A percentile compares a stretch with the other conserved stretches of the same genome.
These are phyloP conservation scores for Globisporangium splendens DNA, from an alignment of 352 stramenopile genomes.

Conservation along the genomic window DNA sequence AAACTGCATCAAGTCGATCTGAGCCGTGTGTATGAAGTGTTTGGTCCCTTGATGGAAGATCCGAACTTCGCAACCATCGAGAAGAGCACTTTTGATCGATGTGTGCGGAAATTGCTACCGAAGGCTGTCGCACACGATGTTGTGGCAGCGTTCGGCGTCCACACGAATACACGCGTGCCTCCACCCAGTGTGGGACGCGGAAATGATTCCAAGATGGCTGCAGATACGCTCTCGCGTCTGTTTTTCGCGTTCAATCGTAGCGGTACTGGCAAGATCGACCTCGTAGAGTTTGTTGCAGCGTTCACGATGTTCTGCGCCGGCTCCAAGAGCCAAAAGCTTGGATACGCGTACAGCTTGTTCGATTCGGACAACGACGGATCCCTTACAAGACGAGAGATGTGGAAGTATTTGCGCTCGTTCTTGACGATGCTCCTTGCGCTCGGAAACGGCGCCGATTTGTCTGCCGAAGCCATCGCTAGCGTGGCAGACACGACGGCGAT, in stretches of 20 bases:
- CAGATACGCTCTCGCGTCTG: constrained; percentile 63
- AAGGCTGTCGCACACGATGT: constrained; percentile 47
- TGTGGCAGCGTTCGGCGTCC: constrained; percentile 54
- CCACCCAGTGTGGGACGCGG: constrained; percentile 56
- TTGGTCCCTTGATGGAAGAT: constrained; percentile 67
- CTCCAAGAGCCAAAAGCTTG: constrained; percentile 95
- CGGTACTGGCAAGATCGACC: constrained; percentile 80
- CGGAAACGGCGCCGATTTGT: constrained; percentile 85
- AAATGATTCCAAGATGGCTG: constrained; percentile 79
- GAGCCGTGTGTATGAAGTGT: constrained; percentile 62
- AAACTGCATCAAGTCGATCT: constrained; percentile 72
- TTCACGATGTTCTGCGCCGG: constrained; percentile 93
- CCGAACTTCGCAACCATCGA: constrained; percentile 58
- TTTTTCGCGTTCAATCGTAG: constrained; percentile 88
- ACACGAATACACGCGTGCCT: constrained; percentile 50
- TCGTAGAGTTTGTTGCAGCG: constrained; percentile 91
- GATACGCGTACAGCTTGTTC: constrained; percentile 89
- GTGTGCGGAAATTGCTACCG: constrained; percentile 61
- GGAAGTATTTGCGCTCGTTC: constrained; percentile 92
- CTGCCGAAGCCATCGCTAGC: constrained; percentile 74
- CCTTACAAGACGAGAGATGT: constrained; percentile 90
- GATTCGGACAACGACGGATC: constrained; percentile 87
- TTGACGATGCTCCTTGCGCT: constrained; percentile 93
- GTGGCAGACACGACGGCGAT: constrained; percentile 80
- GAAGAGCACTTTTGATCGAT: constrained; percentile 76